Percentiles rank a stretch among this genome's conserved stretches.
Evolutionary conservation across 192 early-diverging fungal species (phyloP).

Genomic region (Podila minutissima): DNA sequence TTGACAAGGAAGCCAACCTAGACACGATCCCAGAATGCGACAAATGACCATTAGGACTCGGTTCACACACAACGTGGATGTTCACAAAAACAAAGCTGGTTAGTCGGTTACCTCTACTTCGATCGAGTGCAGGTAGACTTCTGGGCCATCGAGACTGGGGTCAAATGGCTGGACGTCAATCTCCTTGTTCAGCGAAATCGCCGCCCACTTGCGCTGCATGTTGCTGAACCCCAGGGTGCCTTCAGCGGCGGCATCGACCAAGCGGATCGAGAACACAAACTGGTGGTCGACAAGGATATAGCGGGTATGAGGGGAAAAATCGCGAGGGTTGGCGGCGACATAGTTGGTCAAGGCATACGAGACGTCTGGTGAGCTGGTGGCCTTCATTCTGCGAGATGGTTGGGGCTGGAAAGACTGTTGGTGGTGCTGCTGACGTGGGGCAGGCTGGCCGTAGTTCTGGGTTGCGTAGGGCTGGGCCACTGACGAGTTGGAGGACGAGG

Average conservation of each 20-base stretch:
- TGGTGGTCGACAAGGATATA: slow-evolving; percentile 83
- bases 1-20: slow-evolving; percentile 69
- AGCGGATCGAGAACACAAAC: slow-evolving; percentile 81
- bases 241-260: slow-evolving; percentile 18
- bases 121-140: slow-evolving; percentile 40
- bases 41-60: background rate
- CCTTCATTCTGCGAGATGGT: slow-evolving; percentile 37
- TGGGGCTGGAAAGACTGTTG: slow-evolving; percentile 47
- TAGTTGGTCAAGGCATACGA: slow-evolving; percentile 74
- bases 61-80: background rate
- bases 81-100: background rate
- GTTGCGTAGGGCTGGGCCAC: background rate
- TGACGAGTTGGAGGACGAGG: background rate
- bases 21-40: background rate
- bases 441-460: slow-evolving; percentile 18
- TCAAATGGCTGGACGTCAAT: slow-evolving; percentile 63
- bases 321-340: slow-evolving; percentile 75
- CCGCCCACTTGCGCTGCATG: slow-evolving; percentile 57
- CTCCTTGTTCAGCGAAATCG: slow-evolving; percentile 62
- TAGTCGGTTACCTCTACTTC: slow-evolving; percentile 29
- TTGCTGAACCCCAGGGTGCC: slow-evolving; percentile 44
- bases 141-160: slow-evolving; percentile 50
- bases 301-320: slow-evolving; percentile 72
- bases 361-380: slow-evolving; percentile 16
- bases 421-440: slow-evolving; percentile 7